Evolutionary conservation across 345 rosid genomes (phyloP).

Genomic region (Corchorus olitorius): DNA sequence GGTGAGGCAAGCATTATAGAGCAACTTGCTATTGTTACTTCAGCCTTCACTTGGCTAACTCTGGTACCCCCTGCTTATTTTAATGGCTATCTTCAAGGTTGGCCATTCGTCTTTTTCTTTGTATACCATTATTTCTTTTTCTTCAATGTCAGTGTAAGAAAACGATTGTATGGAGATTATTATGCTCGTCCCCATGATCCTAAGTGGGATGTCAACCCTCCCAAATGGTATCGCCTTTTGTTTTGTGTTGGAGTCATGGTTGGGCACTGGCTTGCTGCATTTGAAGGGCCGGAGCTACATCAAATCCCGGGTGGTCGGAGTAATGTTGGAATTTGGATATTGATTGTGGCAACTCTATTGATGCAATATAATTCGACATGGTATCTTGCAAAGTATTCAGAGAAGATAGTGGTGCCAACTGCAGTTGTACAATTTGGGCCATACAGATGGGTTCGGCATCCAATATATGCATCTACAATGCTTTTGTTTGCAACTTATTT

Average conservation of each 20-base stretch:
- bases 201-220: conserved; percentile 75
- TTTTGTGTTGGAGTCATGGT: conserved; percentile 62
- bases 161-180: conserved; percentile 79
- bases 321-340: conserved; percentile 70
- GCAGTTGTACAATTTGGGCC: conserved; percentile 90
- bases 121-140: conserved; percentile 90
- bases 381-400: conserved; percentile 89
- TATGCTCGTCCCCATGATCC: conserved; percentile 63
- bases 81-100: conserved; percentile 87
- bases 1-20: conserved; percentile 71
- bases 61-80: conserved; percentile 80
- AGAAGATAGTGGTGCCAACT: conserved; percentile 77
- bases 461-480: conserved; percentile 75
- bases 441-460: conserved; percentile 85
- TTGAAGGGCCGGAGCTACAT: conserved; percentile 90
- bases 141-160: conserved; percentile 76
- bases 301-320: conserved; percentile 68
- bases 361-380: conserved; percentile 76
- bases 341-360: conserved; percentile 58
- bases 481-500: conserved; percentile 65
- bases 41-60: conserved; percentile 82
- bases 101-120: conserved; percentile 87
- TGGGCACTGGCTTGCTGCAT: conserved; percentile 87
- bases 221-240: conserved; percentile 54
- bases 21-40: conserved; percentile 75